These are phyloP conservation scores for Brassica juncea DNA, from an alignment of 345 rosid genomes.

Conservation along the genomic window DNA sequence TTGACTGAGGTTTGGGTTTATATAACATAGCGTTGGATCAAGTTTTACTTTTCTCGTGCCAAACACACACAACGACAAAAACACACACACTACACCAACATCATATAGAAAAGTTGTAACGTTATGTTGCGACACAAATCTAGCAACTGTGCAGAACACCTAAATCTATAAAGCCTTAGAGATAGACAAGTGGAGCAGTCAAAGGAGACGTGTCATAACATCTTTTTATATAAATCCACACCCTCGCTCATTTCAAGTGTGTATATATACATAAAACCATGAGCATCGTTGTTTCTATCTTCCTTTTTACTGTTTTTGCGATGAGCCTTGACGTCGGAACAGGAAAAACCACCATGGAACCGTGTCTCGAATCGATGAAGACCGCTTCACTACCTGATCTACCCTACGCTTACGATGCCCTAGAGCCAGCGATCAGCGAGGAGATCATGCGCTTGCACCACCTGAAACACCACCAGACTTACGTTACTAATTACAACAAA, in stretches of 20 bases:
- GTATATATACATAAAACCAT: constrained; percentile 13
- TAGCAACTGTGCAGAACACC: not conserved
- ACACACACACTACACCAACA: not conserved
- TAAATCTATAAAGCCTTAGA: not conserved
- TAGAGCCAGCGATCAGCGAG: constrained; percentile 89
- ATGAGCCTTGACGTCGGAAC: not conserved
- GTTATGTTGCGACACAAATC: constrained; percentile 25
- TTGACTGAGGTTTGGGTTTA: constrained; percentile 10
- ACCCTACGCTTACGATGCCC: constrained; percentile 72
- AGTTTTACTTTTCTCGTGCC: constrained; percentile 4
- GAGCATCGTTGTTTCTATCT: not conserved
- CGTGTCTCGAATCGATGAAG: constrained; percentile 41
- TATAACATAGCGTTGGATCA: not conserved
- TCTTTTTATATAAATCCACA: constrained; percentile 6
- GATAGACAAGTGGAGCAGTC: constrained; percentile 24
- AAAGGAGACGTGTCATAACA: constrained; percentile 7
- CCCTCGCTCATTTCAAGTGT: not conserved
- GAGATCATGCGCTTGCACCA: constrained; percentile 97
- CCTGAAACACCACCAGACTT: constrained; percentile 90
- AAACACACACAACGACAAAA: constrained; percentile 10
- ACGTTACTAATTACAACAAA: constrained; percentile 83
- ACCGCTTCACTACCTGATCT: constrained; percentile 88
- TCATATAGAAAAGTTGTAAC: not conserved
- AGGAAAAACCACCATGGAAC: constrained; percentile 32
- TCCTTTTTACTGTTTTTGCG: constrained; percentile 10